Conservation (phyloP, 2,329 filamentous ascomycete genomes). For the Xylaria sp. region DNA sequence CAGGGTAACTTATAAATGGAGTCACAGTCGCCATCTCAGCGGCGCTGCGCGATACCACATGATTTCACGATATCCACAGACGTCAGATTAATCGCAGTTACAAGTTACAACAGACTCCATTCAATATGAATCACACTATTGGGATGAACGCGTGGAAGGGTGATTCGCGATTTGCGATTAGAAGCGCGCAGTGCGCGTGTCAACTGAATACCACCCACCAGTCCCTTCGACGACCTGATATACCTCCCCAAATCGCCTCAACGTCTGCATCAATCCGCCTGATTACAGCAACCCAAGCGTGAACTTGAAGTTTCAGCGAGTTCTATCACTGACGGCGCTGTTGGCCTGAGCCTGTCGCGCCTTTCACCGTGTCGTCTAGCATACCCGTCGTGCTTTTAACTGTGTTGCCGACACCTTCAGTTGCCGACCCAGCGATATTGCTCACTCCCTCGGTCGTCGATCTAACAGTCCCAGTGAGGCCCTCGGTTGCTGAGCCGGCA, state of each 20-base stretch:
- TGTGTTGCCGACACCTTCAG: conserved; percentile 43
- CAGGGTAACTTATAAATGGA: conserved; percentile 6
- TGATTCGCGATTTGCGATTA: not conserved
- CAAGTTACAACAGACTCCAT: not conserved
- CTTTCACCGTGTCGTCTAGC: conserved; percentile 36
- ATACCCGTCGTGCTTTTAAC: conserved; percentile 37
- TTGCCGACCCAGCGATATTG: conserved; percentile 36
- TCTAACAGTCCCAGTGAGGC: conserved; percentile 31
- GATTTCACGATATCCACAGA: not conserved
- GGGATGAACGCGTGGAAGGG: not conserved
- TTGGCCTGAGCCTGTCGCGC: conserved; percentile 28
- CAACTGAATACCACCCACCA: not conserved
- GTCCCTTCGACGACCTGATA: not conserved
- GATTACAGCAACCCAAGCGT: too few relatives aligned
- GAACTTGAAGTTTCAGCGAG: too few relatives aligned
- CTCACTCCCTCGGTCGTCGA: conserved; percentile 41
- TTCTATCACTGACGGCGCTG: conserved; percentile 2
- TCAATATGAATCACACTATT: not conserved
- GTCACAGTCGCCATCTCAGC: not conserved
- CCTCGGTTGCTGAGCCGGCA: conserved; percentile 42
- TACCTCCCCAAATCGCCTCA: not conserved
- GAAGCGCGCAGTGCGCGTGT: not conserved
- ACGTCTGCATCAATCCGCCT: conserved; percentile 8
- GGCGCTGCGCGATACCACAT: not conserved
- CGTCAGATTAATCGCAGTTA: not conserved